These are phyloP conservation scores for Peronospora destructor DNA, from an alignment of 352 stramenopile species.

Conservation along the genomic window DNA sequence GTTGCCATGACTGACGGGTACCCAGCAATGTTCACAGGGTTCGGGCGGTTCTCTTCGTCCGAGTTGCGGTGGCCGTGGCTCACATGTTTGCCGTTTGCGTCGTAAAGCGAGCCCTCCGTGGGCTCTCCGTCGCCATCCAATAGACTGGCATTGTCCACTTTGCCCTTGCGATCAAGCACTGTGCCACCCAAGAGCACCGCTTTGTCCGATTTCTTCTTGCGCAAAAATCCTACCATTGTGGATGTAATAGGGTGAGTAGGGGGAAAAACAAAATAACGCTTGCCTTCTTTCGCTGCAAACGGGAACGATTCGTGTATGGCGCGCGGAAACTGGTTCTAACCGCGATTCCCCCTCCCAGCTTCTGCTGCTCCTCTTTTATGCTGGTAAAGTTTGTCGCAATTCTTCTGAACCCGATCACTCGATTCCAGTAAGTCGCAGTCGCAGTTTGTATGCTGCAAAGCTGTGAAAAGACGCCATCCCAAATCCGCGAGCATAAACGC, in stretches of 20 bases:
- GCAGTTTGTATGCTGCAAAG: background rate
- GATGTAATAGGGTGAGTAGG: slow-evolving; percentile 4
- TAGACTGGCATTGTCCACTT: slow-evolving; percentile 75
- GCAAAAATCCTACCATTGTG: slow-evolving; percentile 70
- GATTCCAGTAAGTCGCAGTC: slow-evolving; percentile 8
- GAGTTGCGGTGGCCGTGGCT: slow-evolving; percentile 41
- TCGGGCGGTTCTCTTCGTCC: slow-evolving; percentile 54
- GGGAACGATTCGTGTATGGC: slow-evolving; percentile 33
- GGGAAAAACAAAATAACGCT: slow-evolving; percentile 2
- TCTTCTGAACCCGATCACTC: slow-evolving; percentile 17
- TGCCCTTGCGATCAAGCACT: slow-evolving; percentile 77
- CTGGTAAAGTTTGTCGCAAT: slow-evolving; percentile 26
- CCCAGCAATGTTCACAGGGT: slow-evolving; percentile 25
- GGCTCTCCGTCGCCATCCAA: slow-evolving; percentile 78
- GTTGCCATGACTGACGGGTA: slow-evolving; percentile 44
- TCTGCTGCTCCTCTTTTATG: slow-evolving; percentile 27
- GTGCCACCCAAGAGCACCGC: slow-evolving; percentile 58
- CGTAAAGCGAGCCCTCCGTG: slow-evolving; percentile 63
- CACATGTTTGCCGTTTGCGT: slow-evolving; percentile 40
- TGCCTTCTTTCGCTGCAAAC: slow-evolving; percentile 7
- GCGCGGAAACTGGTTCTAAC: slow-evolving; percentile 18
- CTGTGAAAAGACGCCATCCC: slow-evolving; percentile 24
- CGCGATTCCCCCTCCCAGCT: slow-evolving; percentile 14
- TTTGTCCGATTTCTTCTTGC: slow-evolving; percentile 84
- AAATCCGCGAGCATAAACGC: slow-evolving; percentile 36